Base-by-base conservation (phyloP, 352 stramenopile species). In the Nothophytophthora sp. region DNA sequence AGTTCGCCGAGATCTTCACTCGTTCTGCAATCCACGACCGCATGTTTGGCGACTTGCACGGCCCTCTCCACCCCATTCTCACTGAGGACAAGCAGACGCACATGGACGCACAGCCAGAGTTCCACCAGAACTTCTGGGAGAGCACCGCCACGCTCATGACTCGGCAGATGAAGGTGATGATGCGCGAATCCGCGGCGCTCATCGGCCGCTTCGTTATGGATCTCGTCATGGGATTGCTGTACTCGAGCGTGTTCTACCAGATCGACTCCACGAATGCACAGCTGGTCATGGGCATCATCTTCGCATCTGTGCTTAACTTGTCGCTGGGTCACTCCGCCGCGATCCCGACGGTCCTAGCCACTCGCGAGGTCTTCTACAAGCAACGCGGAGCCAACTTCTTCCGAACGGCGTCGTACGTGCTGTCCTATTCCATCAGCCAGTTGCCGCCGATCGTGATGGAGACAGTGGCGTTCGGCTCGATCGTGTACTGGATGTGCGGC, bases 401-500 rank as follows among this genome's bases (percentile, higher is more conserved):
- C n/a, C n/a, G n/a, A n/a, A n/a, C n/a, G n/a, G n/a, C 72, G 1
- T 70, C 74, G 11, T 96, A 91, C 57, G 72, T 94, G 23, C 36
- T 95, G 29, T 73, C 60, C 2, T 55, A 45, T 11, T 71, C 54
- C 9, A 5, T 81, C 10, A 61, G 64, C 9, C 59, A 71, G 29
- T 22, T 85, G 18, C 58, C 76, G 52, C 62, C 81, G 35, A 49
- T 54, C 50, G 4, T 78, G 4, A 48, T 87, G 24, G 83, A 95
- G 66, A 76, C 76, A 1, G 27, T 92, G 10, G 43, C 92, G 2
- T 95, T 92, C 60, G 80, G 83, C 29, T 82, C 71, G 5, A 50
- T 94, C 22, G 49, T 95, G 8, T 96, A 96, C 55, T 96, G 79
- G 70, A 89, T 95, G 70, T 66, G 87, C 38, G 86, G 88, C 25